These are phyloP conservation scores for Trichosporon sp. DNA, from an alignment of 1,284 basidiomycete genomes.

Conservation along the genomic window DNA sequence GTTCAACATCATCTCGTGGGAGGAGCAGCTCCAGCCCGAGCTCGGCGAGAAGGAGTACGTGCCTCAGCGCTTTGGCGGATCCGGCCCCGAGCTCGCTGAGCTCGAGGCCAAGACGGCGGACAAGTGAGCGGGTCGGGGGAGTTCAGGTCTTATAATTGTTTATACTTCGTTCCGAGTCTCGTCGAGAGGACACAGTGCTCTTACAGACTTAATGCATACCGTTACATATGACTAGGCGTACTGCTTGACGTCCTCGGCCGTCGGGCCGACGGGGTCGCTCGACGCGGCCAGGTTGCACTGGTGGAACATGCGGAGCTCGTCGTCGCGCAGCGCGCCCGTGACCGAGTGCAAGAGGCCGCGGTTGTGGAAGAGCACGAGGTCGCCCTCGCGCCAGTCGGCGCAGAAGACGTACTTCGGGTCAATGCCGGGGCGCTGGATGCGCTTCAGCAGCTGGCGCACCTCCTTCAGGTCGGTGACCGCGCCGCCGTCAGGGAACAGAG, in stretches of 20 bases:
- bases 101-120: constrained; percentile 11
- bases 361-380: constrained; percentile 68
- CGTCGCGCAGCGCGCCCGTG: constrained; percentile 64
- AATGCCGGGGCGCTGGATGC: constrained; percentile 75
- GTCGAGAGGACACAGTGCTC: background rate
- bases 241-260: constrained; percentile 58
- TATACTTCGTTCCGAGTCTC: background rate
- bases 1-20: constrained; percentile 26
- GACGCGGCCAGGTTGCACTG: constrained; percentile 77
- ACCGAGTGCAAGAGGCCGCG: constrained; percentile 72
- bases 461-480: constrained; percentile 64
- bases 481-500: constrained; percentile 68
- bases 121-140: no score
- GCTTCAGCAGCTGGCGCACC: constrained; percentile 68
- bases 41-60: constrained; percentile 21
- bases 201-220: background rate
- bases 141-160: no score
- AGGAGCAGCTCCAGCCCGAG: constrained; percentile 18
- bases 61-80: constrained; percentile 26
- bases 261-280: constrained; percentile 63
- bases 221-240: constrained; percentile 53
- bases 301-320: constrained; percentile 71
- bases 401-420: constrained; percentile 55
- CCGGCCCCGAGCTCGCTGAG: constrained; percentile 15
- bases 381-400: constrained; percentile 60